These are phyloP conservation scores for Xylaria sp. DNA, from an alignment of 2,329 filamentous ascomycete species.

Conservation along the genomic window DNA sequence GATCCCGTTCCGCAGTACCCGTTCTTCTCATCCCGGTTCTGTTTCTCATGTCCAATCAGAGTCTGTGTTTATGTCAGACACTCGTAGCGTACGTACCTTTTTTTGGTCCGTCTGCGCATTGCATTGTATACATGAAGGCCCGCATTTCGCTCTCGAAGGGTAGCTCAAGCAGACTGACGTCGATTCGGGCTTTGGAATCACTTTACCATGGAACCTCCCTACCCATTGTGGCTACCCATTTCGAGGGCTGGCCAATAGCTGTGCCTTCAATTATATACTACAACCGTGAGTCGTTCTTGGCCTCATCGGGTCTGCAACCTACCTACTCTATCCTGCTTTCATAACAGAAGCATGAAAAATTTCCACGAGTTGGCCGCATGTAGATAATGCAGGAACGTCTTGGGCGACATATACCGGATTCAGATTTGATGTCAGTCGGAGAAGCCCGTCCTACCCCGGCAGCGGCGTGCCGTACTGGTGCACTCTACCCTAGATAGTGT, in stretches of 20 bases:
- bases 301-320: neutral
- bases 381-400: neutral
- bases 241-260: constrained; percentile 6
- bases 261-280: neutral
- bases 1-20: constrained; percentile 13
- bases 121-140: constrained; percentile 3
- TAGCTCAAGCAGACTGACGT: neutral
- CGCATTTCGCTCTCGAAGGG: constrained; percentile 14
- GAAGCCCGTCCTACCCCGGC: neutral
- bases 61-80: constrained; percentile 23
- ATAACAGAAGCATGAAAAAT: neutral
- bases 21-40: neutral
- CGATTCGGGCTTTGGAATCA: constrained; percentile 7
- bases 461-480: neutral
- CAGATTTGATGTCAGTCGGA: neutral
- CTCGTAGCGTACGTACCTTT: neutral
- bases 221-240: constrained; percentile 13
- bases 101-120: neutral
- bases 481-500: no score
- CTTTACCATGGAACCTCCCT: constrained; percentile 19
- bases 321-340: neutral
- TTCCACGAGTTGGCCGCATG: neutral
- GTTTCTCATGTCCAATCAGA: constrained; percentile 19
- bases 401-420: neutral
- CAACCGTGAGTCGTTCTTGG: neutral